A percentile compares a stretch with the other conserved stretches of the same genome.
These are phyloP conservation scores for Helminthosporium solani DNA, from an alignment of 2,329 filamentous ascomycete species.

Conservation along the genomic window DNA sequence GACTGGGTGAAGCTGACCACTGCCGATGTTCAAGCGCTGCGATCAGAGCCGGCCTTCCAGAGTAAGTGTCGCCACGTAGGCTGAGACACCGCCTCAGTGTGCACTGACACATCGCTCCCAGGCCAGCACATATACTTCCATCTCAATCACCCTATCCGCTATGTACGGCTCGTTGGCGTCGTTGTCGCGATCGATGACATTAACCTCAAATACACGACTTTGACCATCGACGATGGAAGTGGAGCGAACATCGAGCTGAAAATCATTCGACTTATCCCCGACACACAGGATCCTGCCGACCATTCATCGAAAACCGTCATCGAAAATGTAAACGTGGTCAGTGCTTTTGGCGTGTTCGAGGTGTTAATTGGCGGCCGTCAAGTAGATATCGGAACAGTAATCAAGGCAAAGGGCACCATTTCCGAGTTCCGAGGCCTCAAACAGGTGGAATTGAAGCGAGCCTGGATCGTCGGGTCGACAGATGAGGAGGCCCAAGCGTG, in stretches of 20 bases:
- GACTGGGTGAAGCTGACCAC: slow-evolving; percentile 63
- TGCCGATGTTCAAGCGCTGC: slow-evolving; percentile 56
- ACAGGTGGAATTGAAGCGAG: slow-evolving; percentile 58
- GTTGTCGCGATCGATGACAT: slow-evolving; percentile 49
- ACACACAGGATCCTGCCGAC: slow-evolving; percentile 24
- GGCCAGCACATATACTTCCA: slow-evolving; percentile 58
- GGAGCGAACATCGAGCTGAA: slow-evolving; percentile 59
- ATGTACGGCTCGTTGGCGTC: slow-evolving; percentile 47
- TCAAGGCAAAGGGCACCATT: slow-evolving; percentile 60
- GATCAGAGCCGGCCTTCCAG: slow-evolving; percentile 51
- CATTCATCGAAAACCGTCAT: slow-evolving; percentile 39
- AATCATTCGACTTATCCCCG: slow-evolving; percentile 44
- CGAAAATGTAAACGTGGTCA: slow-evolving; percentile 43
- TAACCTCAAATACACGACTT: slow-evolving; percentile 44
- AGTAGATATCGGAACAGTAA: slow-evolving; percentile 50
- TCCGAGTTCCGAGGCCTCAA: slow-evolving; percentile 51
- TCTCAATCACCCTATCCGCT: slow-evolving; percentile 55
- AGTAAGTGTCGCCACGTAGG: slow-evolving; percentile 39
- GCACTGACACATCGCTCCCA: slow-evolving; percentile 22
- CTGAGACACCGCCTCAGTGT: neutral
- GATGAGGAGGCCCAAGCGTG: slow-evolving; percentile 57
- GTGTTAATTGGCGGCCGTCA: slow-evolving; percentile 32
- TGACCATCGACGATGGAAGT: slow-evolving; percentile 63
- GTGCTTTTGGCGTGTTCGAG: slow-evolving; percentile 45
- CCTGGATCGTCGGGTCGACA: slow-evolving; percentile 52